Percentiles rank a stretch among this genome's conserved stretches.
Conservation (phyloP, 768 basidiomycete genomes). For the Pleurotus giganteus region DNA sequence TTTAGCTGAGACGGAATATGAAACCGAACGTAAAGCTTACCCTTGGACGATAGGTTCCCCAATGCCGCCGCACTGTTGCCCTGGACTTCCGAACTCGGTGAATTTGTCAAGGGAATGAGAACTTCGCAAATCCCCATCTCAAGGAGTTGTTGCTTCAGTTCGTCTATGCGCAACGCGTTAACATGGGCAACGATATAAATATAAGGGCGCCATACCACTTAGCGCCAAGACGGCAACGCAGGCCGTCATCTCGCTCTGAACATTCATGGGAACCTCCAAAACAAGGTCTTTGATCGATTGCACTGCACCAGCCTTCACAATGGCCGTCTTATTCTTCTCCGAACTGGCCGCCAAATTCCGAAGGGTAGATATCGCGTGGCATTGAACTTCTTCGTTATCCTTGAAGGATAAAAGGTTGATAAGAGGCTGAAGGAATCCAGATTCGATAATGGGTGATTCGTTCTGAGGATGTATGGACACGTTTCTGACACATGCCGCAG, state of each 20-base stretch:
- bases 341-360: constrained; percentile 95
- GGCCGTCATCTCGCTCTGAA: constrained; percentile 99
- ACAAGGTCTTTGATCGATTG: constrained; percentile 97
- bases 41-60: constrained; percentile 96
- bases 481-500: constrained; percentile 97
- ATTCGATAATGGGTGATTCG: constrained; percentile 98
- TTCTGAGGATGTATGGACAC: constrained; percentile 98
- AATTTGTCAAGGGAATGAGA: constrained; percentile 94
- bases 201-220: constrained; percentile 65
- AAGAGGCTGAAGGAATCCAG: constrained; percentile 93
- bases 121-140: constrained; percentile 99
- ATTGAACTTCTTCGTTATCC: constrained; percentile 99
- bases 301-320: constrained; percentile 96
- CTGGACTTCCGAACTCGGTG: constrained; percentile 95
- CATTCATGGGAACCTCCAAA: constrained; percentile 90
- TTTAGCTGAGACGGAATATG: not conserved
- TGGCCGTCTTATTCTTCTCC: constrained; percentile 97
- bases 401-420: constrained; percentile 97
- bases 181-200: constrained; percentile 7
- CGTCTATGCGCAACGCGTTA: constrained; percentile 57
- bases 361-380: constrained; percentile 96
- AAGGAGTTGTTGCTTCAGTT: constrained; percentile 92
- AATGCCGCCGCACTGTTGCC: constrained; percentile 98
- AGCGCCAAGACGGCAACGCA: constrained; percentile 95
- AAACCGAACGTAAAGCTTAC: constrained; percentile 34